Evolutionary conservation across 768 basidiomycete species (phyloP), one percentile per base, ranked within the genome.

Genomic region (Collybia sordida): DNA sequence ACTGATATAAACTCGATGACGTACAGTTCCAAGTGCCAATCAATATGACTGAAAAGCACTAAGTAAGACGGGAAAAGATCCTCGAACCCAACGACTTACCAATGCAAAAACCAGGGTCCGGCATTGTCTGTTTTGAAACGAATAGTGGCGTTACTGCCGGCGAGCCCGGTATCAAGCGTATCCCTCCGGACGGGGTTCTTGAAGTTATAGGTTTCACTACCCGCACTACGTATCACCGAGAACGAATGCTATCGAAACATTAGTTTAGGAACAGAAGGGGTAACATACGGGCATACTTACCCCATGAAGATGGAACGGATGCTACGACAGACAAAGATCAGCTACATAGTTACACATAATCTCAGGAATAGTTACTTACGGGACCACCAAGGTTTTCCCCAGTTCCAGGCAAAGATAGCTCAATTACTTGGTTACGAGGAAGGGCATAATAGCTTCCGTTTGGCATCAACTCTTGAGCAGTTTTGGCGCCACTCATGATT

Each of bases 121-220:
- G 82, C 72, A 65, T 86, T 88, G 61, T 88, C 81, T 0, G 85
- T 81, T 17, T 62, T 58, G 67, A 82, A 85, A 23, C 83, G 74
- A 41, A 88, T 71, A 8, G 75, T 78, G 14, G 77, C 73, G 12
- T 69, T 65, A 52, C 72, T 69, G 8, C 49, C 55, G 2, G 52
- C 35, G n/a, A 42, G 24, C 2, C 73, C 72, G 11, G 60, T 63
- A 36, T 59, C 66, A 17, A 73, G 67, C 6, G 71, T 69, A 45
- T 75, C 74, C 9, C 74, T 64, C 22, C 61, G 59, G 12, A 46
- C 43, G 19, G 54, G 54, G 34, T 55, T 49, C 8, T 25, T 21
- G 31, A 42, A 55, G 12, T 55, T 75, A 52, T 72, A 72, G 0
- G 19, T 14, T 1, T 46, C 50, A 34, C 62, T 63, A 6, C 58